Percentiles rank a stretch among this genome's conserved stretches.
Evolutionary conservation across 352 stramenopile genomes (phyloP).

Genomic region (Pythium aphanidermatum): DNA sequence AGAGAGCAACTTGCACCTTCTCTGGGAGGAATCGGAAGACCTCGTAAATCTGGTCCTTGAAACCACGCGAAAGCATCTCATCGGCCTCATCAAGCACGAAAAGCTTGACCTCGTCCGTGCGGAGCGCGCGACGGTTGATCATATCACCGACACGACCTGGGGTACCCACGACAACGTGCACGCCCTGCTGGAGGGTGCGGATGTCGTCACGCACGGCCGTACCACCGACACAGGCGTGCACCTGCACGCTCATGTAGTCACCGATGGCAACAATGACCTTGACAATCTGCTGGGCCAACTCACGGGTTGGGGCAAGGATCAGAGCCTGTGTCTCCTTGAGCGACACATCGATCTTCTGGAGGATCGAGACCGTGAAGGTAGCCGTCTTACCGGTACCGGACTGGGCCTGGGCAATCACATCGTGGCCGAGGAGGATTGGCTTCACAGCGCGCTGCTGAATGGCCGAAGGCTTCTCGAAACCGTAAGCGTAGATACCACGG

Average conservation of each 20-base stretch:
- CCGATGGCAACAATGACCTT: constrained; percentile 95
- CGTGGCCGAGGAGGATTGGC: constrained; percentile 95
- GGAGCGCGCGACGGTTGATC: constrained; percentile 97
- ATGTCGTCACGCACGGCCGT: constrained; percentile 98
- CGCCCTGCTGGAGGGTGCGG: constrained; percentile 95
- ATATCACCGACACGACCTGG: constrained; percentile 99
- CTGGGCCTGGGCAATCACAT: constrained; percentile 99
- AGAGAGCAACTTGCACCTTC: constrained; percentile 97
- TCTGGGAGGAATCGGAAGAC: constrained; percentile 99
- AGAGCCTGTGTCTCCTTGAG: constrained; percentile 97
- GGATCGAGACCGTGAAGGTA: constrained; percentile 98
- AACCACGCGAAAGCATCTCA: constrained; percentile 99
- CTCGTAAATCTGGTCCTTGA: constrained; percentile 99
- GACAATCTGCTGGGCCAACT: constrained; percentile 99
- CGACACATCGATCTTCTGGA: constrained; percentile 96
- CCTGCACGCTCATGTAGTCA: constrained; percentile 96
- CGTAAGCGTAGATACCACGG: constrained; percentile 99
- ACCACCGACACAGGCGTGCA: constrained; percentile 98
- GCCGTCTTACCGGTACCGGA: constrained; percentile 99
- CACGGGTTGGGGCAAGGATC: constrained; percentile 98
- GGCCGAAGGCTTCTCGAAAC: constrained; percentile 99
- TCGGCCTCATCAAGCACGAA: constrained; percentile 99
- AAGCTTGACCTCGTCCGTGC: constrained; percentile 94
- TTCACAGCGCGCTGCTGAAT: constrained; percentile 99
- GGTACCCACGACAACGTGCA: constrained; percentile 98